Conservation (phyloP, 352 stramenopile genomes). For the Halophytophthora batemanensis region DNA sequence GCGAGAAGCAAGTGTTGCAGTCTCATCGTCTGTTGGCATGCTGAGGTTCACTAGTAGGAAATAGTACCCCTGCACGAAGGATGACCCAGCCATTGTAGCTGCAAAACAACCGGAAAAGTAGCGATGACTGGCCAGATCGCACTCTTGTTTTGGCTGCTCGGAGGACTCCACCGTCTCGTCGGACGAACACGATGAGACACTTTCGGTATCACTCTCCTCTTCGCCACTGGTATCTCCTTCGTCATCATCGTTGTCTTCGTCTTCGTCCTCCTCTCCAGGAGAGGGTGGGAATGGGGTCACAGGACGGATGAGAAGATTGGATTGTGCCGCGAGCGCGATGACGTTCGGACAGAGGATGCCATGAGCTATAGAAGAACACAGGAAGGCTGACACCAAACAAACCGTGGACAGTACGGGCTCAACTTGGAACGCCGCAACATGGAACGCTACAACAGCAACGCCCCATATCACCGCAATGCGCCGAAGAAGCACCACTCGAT, state of each 20-base stretch:
- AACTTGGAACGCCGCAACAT: constrained; percentile 34
- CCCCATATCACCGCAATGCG: constrained; percentile 40
- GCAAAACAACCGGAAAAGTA: constrained; percentile 47
- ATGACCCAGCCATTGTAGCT: constrained; percentile 36
- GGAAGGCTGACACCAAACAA: constrained; percentile 34
- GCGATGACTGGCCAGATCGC: constrained; percentile 14
- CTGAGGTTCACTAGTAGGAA: constrained; percentile 47
- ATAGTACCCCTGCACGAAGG: constrained; percentile 52
- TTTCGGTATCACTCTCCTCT: constrained; percentile 22
- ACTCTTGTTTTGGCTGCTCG: constrained; percentile 8
- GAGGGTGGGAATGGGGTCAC: constrained; percentile 9
- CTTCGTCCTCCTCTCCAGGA: constrained; percentile 4
- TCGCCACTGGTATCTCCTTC: constrained; percentile 8
- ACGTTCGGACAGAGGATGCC: constrained; percentile 48
- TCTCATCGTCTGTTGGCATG: constrained; percentile 1
- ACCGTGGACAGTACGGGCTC: constrained; percentile 24
- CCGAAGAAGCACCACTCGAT: constrained; percentile 47
- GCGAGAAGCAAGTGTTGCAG: constrained; percentile 3
- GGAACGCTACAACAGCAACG: constrained; percentile 40
- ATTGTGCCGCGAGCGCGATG: constrained; percentile 44
- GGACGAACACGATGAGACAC: constrained; percentile 19
- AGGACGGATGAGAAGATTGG: constrained; percentile 9
- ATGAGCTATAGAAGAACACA: constrained; percentile 39
- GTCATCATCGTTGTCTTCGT: constrained; percentile 7
- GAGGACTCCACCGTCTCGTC: constrained; percentile 8